Evolutionary conservation across 176 grass and related monocot species (phyloP).

Genomic region (Zea luxurians): DNA sequence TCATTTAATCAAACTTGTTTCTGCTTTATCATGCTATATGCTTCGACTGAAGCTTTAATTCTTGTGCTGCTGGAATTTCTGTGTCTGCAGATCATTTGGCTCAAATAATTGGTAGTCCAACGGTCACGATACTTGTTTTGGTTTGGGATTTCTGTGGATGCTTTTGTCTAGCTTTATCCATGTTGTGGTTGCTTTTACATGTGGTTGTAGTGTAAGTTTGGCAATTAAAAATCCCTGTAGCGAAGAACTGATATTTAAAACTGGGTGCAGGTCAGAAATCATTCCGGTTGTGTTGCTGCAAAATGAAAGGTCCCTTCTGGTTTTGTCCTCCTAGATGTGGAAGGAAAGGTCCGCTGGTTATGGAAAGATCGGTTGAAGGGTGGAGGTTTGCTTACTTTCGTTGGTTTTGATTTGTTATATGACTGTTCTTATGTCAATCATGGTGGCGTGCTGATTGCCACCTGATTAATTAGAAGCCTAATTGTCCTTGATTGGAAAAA

Average conservation of each 20-base stretch:
- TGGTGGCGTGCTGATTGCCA: neutral
- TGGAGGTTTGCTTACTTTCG: conserved; percentile 23
- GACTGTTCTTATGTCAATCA: neutral
- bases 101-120: neutral
- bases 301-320: too few relatives aligned
- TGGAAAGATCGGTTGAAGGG: neutral
- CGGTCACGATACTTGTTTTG: neutral
- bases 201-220: neutral
- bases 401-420: neutral
- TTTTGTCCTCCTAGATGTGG: neutral
- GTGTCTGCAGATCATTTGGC: neutral
- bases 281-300: too few relatives aligned
- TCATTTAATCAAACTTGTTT: neutral
- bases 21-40: neutral
- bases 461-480: neutral
- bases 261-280: neutral
- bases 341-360: neutral
- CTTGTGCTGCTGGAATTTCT: neutral
- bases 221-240: neutral
- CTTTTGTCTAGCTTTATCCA: neutral
- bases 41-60: neutral
- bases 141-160: neutral
- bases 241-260: too few relatives aligned
- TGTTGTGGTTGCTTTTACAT: neutral
- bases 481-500: neutral